Percentiles rank a stretch among this genome's conserved stretches.
These are phyloP conservation scores for Dissophora globulifera DNA, from an alignment of 192 early-diverging fungal species.

Conservation along the genomic window DNA sequence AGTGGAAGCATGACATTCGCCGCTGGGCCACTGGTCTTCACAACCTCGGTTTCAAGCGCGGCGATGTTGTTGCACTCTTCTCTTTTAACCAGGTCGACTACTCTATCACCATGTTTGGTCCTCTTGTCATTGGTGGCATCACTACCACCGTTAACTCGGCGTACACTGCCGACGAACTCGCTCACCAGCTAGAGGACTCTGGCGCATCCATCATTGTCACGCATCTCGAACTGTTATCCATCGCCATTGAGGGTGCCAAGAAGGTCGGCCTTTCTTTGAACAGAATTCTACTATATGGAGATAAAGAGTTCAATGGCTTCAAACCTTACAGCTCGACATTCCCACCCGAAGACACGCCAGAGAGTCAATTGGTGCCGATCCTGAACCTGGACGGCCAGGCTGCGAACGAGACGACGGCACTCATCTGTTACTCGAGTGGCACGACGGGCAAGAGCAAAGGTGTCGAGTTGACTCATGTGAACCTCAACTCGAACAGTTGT, in stretches of 20 bases:
- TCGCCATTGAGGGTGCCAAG: constrained; percentile 52
- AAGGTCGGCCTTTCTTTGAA: constrained; percentile 35
- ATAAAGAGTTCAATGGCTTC: constrained; percentile 41
- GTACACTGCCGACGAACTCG: constrained; percentile 81
- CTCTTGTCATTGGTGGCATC: constrained; percentile 63
- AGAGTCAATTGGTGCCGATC: constrained; percentile 11
- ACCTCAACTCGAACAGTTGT: constrained; percentile 81
- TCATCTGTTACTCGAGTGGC: constrained; percentile 76
- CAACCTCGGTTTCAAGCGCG: constrained; percentile 66
- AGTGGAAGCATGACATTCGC: constrained; percentile 45
- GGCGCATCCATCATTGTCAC: constrained; percentile 75
- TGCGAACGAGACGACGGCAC: constrained; percentile 53
- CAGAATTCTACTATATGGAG: constrained; percentile 59
- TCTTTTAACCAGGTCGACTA: constrained; percentile 75
- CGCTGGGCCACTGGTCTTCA: constrained; percentile 59
- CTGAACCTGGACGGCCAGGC: constrained; percentile 33
- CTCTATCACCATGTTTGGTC: constrained; percentile 31
- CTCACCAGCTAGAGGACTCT: constrained; percentile 78
- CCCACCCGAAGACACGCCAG: constrained; percentile 20
- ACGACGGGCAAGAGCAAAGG: constrained; percentile 83
- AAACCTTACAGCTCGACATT: constrained; percentile 46
- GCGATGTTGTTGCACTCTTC: constrained; percentile 76
- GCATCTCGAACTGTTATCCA: constrained; percentile 32
- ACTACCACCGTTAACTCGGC: constrained; percentile 82
- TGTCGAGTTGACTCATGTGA: constrained; percentile 81